Conservation (phyloP, 768 basidiomycete species). For the Russula ochroleuca region DNA sequence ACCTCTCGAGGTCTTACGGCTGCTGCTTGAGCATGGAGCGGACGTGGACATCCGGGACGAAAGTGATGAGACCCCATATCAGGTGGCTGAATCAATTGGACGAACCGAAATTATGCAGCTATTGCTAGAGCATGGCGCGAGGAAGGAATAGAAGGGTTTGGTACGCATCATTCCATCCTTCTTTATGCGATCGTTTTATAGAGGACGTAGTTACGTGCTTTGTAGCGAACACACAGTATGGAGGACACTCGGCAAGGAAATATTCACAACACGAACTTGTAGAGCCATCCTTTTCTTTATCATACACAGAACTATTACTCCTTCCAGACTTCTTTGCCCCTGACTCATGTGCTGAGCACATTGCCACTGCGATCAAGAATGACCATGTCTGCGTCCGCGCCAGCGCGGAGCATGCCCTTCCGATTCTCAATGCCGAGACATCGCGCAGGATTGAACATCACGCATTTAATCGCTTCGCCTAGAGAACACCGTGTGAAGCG, state of each 20-base stretch:
- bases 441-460: conserved; percentile 80
- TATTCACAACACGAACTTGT: not conserved
- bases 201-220: not conserved
- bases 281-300: not conserved
- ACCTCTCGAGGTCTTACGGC: not conserved
- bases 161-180: not conserved
- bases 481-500: conserved; percentile 80
- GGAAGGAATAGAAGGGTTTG: not conserved
- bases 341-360: conserved; percentile 71
- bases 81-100: not conserved
- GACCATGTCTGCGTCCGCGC: conserved; percentile 83
- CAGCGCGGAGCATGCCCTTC: conserved; percentile 77
- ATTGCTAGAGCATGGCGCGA: not conserved
- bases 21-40: not conserved
- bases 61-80: not conserved
- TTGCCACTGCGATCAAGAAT: conserved; percentile 66
- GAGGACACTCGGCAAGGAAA: not conserved
- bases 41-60: not conserved
- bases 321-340: conserved; percentile 69
- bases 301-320: not conserved
- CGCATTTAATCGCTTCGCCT: conserved; percentile 79
- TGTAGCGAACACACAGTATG: not conserved
- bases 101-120: not conserved
- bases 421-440: conserved; percentile 72
- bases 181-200: not conserved